phyloP scores from a whole-genome alignment of 352 stramenopile genomes.

The Phytopythium vexans region DNA sequence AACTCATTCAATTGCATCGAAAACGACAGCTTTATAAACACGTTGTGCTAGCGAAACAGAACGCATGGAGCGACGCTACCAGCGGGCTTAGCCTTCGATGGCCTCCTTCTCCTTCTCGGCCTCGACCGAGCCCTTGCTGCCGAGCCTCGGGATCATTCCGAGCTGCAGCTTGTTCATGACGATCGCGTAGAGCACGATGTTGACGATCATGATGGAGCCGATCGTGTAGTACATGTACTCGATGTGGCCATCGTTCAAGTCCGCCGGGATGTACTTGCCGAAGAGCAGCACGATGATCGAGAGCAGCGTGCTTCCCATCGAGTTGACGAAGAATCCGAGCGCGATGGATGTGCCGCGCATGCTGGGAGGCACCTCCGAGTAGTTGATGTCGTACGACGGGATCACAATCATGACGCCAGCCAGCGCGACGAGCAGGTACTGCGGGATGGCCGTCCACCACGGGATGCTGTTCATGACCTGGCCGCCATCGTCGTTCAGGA shows the following conservation, averaged over 20 bases:
- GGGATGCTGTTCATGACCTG: constrained; percentile 31
- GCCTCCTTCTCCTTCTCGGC: neutral
- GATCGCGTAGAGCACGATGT: constrained; percentile 26
- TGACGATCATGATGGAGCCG: constrained; percentile 22
- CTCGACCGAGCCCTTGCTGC: constrained; percentile 1
- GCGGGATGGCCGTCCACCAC: constrained; percentile 37
- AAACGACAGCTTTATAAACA: neutral
- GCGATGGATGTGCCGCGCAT: constrained; percentile 31
- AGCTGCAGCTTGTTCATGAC: constrained; percentile 29
- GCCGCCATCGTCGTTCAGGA: constrained; percentile 25
- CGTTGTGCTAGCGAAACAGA: neutral
- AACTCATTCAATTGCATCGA: neutral
- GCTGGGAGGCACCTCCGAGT: constrained; percentile 23
- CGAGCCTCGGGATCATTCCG: constrained; percentile 14
- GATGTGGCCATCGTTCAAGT: constrained; percentile 55
- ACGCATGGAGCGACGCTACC: no score
- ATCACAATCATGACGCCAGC: constrained; percentile 45
- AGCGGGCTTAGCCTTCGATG: neutral
- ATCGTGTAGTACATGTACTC: constrained; percentile 39
- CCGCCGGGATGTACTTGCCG: constrained; percentile 28
- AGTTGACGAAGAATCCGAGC: constrained; percentile 29
- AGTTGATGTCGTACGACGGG: constrained; percentile 30
- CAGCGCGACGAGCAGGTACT: constrained; percentile 32
- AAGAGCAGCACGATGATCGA: constrained; percentile 58
- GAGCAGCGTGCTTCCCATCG: constrained; percentile 45